A percentile compares a stretch with the other conserved stretches of the same genome.
Evolutionary conservation across 2,329 filamentous ascomycete genomes (phyloP).

Genomic region (Scedosporium minutisporum): DNA sequence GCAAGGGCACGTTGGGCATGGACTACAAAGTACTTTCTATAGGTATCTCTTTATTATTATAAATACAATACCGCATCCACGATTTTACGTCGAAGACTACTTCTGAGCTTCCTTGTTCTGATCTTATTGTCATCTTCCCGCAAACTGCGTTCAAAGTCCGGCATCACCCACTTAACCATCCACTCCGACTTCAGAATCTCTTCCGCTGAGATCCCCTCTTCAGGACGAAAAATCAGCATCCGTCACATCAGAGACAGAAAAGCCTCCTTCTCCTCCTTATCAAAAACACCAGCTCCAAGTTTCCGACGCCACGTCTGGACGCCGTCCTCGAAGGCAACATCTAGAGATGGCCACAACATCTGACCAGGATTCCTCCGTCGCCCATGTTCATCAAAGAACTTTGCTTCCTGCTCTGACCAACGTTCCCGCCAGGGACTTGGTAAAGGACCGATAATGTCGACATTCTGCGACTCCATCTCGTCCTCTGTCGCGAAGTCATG

Average conservation of each 20-base stretch:
- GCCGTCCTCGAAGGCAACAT: slow-evolving; percentile 18
- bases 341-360: slow-evolving; percentile 13
- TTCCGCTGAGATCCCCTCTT: slow-evolving; percentile 17
- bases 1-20: too few species aligned
- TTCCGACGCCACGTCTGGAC: slow-evolving; percentile 13
- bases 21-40: too few species aligned
- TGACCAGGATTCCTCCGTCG: background rate
- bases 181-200: slow-evolving; percentile 22
- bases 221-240: slow-evolving; percentile 20
- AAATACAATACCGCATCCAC: too few species aligned
- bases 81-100: too few species aligned
- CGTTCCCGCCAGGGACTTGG: slow-evolving; percentile 7
- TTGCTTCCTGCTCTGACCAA: slow-evolving; percentile 5
- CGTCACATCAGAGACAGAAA: slow-evolving; percentile 19
- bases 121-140: background rate
- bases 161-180: slow-evolving; percentile 21
- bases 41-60: too few species aligned
- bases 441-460: slow-evolving; percentile 13
- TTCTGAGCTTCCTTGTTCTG: background rate
- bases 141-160: background rate
- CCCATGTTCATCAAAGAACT: slow-evolving; percentile 2
- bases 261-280: slow-evolving; percentile 11
- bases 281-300: slow-evolving; percentile 9
- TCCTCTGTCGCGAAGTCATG: slow-evolving; percentile 11
- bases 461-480: slow-evolving; percentile 14